These are phyloP conservation scores for Sporothrix globosa DNA, from an alignment of 2,329 filamentous ascomycete species.

Conservation along the genomic window DNA sequence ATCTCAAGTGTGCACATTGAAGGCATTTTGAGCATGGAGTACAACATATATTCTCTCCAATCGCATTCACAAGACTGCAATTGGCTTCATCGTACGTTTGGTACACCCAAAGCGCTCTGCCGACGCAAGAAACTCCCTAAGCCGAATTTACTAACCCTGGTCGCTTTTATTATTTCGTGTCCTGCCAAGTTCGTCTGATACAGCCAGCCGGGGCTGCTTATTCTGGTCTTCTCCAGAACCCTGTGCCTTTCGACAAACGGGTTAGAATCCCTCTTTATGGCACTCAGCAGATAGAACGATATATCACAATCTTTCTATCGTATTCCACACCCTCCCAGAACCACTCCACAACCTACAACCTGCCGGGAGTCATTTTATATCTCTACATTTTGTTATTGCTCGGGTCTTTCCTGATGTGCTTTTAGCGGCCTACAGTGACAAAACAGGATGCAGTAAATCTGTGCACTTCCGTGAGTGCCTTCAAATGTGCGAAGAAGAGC, in stretches of 20 bases:
- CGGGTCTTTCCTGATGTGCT: constrained; percentile 15
- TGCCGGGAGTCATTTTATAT: not conserved
- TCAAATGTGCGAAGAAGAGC: not conserved
- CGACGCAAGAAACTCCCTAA: not conserved
- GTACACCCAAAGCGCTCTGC: not conserved
- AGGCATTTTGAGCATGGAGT: not conserved
- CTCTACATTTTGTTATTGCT: constrained; percentile 2
- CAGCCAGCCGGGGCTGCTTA: constrained; percentile 6
- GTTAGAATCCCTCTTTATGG: not conserved
- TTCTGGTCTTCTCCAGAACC: not conserved
- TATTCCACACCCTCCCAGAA: not conserved
- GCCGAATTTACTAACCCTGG: no score
- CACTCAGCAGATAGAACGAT: not conserved
- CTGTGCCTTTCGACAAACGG: no score
- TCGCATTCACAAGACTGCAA: no score
- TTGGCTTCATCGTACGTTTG: no score
- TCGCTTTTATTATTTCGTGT: no score
- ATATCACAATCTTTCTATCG: not conserved
- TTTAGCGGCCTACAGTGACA: not conserved
- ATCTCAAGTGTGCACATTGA: not conserved
- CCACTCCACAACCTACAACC: not conserved
- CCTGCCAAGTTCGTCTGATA: not conserved
- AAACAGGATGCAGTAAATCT: not conserved
- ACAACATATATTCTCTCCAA: not conserved
- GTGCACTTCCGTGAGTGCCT: not conserved